These are phyloP conservation scores for Bathelium albidoporum DNA, from an alignment of 495 filamentous ascomycete species.

Conservation along the genomic window DNA sequence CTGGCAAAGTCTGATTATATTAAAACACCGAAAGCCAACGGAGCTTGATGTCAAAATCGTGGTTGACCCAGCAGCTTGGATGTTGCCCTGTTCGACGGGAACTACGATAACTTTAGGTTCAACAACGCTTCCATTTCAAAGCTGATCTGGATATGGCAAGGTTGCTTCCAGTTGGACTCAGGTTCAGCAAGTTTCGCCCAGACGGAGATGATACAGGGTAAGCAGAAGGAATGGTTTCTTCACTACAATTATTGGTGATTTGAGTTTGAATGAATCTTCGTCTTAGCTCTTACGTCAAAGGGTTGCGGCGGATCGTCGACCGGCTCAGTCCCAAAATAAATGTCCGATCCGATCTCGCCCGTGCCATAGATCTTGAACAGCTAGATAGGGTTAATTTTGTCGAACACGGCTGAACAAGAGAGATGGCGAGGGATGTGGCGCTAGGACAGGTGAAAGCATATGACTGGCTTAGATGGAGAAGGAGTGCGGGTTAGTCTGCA, in stretches of 20 bases:
- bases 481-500: slow-evolving; percentile 4
- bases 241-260: neutral
- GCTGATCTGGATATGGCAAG: too few species aligned
- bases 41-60: neutral
- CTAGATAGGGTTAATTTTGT: slow-evolving; percentile 1
- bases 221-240: neutral
- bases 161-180: neutral
- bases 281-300: neutral
- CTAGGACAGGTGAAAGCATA: neutral
- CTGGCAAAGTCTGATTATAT: neutral
- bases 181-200: neutral
- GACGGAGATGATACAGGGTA: neutral
- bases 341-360: slow-evolving; percentile 3
- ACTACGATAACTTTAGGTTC: neutral
- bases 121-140: neutral
- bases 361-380: neutral
- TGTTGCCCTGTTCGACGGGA: neutral
- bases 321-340: neutral
- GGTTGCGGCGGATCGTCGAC: neutral
- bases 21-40: neutral
- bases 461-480: neutral
- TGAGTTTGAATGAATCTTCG: neutral
- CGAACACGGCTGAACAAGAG: neutral
- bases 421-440: neutral
- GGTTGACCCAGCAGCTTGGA: neutral